These are phyloP conservation scores for Xylariaceae sp. DNA, from an alignment of 2,329 filamentous ascomycete genomes.

Conservation along the genomic window DNA sequence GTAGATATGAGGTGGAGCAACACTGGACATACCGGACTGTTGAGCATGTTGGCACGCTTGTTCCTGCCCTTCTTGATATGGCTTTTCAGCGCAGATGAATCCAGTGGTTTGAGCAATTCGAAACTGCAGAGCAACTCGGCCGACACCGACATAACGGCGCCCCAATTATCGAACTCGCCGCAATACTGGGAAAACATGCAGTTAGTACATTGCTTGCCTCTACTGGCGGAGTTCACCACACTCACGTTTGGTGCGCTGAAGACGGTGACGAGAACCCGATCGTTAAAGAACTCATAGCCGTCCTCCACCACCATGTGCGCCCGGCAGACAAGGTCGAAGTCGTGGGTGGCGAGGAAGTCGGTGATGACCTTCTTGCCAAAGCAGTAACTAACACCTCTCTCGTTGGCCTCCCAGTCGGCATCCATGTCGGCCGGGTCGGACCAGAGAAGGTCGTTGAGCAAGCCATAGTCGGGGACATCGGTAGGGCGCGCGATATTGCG, in stretches of 20 bases:
- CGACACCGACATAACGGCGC: conserved; percentile 97
- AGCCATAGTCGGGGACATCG: conserved; percentile 92
- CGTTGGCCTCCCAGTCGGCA: conserved; percentile 95
- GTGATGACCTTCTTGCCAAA: conserved; percentile 98
- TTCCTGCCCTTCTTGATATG: conserved; percentile 98
- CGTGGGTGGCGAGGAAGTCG: conserved; percentile 88
- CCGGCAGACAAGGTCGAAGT: conserved; percentile 94
- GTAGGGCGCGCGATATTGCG: conserved; percentile 92
- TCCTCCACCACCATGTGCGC: conserved; percentile 99
- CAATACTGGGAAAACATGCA: conserved; percentile 62
- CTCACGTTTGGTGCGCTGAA: conserved; percentile 96
- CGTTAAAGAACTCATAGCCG: conserved; percentile 97
- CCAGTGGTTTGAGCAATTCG: conserved; percentile 90
- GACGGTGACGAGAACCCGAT: conserved; percentile 89
- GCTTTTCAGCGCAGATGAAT: conserved; percentile 92
- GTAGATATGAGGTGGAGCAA: not conserved
- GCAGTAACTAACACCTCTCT: conserved; percentile 94
- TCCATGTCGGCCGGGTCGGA: conserved; percentile 98
- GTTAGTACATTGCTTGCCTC: conserved; percentile 5
- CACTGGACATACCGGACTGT: conserved; percentile 71
- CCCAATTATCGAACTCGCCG: conserved; percentile 98
- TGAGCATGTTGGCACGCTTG: conserved; percentile 90
- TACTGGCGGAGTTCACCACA: too few relatives aligned
- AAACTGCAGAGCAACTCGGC: conserved; percentile 92
- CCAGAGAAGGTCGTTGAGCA: conserved; percentile 94